phyloP scores from a whole-genome alignment of 2,329 filamentous ascomycete species.

The Claviceps cyperi region DNA sequence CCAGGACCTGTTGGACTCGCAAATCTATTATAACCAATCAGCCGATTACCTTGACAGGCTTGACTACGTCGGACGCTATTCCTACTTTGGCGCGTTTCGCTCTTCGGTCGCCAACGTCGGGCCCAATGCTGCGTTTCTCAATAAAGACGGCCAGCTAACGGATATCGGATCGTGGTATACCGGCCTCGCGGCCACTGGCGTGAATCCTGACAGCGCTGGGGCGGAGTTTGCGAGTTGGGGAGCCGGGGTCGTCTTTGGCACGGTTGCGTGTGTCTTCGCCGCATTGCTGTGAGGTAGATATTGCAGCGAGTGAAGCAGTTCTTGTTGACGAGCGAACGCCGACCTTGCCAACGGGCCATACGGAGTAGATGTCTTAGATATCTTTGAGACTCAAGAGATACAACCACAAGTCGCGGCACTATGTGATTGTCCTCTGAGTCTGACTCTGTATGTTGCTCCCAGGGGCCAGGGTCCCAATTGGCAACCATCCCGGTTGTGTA shows the following conservation, averaged over 20 bases:
- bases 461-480: too few relatives aligned
- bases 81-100: conserved; percentile 64
- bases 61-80: conserved; percentile 49
- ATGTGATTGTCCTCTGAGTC: too few relatives aligned
- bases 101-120: conserved; percentile 59
- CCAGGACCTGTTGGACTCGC: conserved; percentile 39
- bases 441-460: too few relatives aligned
- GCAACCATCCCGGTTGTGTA: too few relatives aligned
- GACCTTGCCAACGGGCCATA: too few relatives aligned
- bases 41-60: conserved; percentile 48
- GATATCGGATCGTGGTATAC: conserved; percentile 68
- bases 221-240: not conserved
- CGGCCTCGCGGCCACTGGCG: conserved; percentile 35
- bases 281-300: conserved; percentile 1
- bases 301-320: too few relatives aligned
- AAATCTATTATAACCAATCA: conserved; percentile 54
- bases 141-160: conserved; percentile 51
- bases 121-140: conserved; percentile 56
- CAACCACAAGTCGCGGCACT: too few relatives aligned
- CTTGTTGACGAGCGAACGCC: too few relatives aligned
- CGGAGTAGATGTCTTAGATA: too few relatives aligned
- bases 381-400: too few relatives aligned
- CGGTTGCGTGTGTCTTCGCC: conserved; percentile 2
- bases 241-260: not conserved
- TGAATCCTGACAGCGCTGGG: conserved; percentile 20